Evolutionary conservation across 805 yeast genomes (phyloP).

Genomic region (Ogataea nonfermentans): DNA sequence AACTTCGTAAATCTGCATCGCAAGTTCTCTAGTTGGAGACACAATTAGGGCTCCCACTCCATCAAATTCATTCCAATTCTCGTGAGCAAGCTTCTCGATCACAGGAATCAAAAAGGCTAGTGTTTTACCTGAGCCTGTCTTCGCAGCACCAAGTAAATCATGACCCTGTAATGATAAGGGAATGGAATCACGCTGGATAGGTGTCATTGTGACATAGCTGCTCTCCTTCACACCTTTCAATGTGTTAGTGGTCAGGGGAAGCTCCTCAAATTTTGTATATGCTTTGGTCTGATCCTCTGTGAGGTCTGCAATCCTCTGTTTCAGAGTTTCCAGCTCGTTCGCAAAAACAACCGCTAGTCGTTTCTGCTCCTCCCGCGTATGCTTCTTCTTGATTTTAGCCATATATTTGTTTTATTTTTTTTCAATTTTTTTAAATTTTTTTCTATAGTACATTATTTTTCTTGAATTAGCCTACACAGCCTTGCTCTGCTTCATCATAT

Average conservation of each 20-base stretch:
- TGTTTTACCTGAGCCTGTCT: constrained; percentile 90
- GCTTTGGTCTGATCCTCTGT: constrained; percentile 40
- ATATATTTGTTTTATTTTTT: constrained; percentile 15
- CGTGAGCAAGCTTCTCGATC: constrained; percentile 63
- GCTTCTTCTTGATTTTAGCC: constrained; percentile 30
- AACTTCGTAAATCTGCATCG: constrained; percentile 88
- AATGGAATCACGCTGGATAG: constrained; percentile 78
- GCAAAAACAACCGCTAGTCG: constrained; percentile 30
- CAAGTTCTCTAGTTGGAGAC: constrained; percentile 91
- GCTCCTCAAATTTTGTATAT: constrained; percentile 60
- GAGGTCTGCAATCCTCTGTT: constrained; percentile 50
- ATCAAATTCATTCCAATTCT: constrained; percentile 76
- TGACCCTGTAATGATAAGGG: constrained; percentile 72
- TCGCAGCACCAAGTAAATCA: constrained; percentile 85
- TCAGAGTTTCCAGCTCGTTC: constrained; percentile 42
- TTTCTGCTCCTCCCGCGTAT: constrained; percentile 31
- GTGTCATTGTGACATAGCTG: constrained; percentile 79
- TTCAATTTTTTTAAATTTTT: constrained; percentile 5
- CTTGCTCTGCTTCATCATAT: constrained; percentile 26
- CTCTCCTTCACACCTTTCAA: constrained; percentile 71
- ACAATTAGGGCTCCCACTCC: constrained; percentile 87
- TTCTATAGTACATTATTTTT: constrained; percentile 1
- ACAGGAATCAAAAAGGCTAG: constrained; percentile 82
- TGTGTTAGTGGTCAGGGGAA: constrained; percentile 71
- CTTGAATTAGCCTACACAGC: constrained; percentile 1